Percentiles rank a stretch among this genome's conserved stretches.
Evolutionary conservation across 495 filamentous ascomycete genomes (phyloP).

Genomic region (Tuber indicum): DNA sequence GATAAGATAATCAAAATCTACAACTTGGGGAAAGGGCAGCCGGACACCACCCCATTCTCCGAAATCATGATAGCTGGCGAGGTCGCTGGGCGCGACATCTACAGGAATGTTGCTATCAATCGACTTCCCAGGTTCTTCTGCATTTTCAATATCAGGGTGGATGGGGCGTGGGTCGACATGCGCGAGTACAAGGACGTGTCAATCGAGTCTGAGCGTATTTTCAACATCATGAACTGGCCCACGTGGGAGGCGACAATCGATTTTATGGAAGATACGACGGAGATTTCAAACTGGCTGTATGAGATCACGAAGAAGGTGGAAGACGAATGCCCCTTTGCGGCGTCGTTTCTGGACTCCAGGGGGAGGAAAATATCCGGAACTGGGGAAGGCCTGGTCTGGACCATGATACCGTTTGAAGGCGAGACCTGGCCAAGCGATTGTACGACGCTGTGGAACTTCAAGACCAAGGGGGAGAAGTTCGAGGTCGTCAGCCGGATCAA

Average conservation of each 20-base stretch:
- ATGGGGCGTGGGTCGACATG: conserved; percentile 28
- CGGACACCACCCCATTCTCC: conserved; percentile 8
- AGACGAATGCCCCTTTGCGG: conserved; percentile 22
- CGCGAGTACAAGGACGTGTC: conserved; percentile 19
- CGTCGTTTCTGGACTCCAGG: conserved; percentile 15
- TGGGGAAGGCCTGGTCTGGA: conserved; percentile 31
- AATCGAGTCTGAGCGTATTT: conserved; percentile 16
- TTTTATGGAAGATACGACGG: conserved; percentile 14
- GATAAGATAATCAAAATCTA: conserved; percentile 13
- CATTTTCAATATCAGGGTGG: conserved; percentile 30
- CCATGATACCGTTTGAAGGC: conserved; percentile 26
- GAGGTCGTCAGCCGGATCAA: conserved; percentile 28
- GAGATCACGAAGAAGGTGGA: conserved; percentile 21
- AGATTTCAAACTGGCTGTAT: conserved; percentile 20
- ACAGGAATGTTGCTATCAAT: conserved; percentile 30
- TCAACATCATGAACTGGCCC: conserved; percentile 26
- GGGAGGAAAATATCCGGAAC: conserved; percentile 28
- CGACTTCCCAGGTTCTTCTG: conserved; percentile 28
- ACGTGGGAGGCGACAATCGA: conserved; percentile 23
- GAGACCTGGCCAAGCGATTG: conserved; percentile 17
- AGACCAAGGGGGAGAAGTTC: conserved; percentile 29
- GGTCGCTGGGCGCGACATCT: conserved; percentile 29
- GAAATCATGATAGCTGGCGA: conserved; percentile 34
- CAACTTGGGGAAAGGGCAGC: conserved; percentile 4
- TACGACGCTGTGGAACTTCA: conserved; percentile 28